Percentiles rank a stretch among this genome's conserved stretches.
Evolutionary conservation across 73 alveolate species (phyloP).

Genomic region (Urostyla sp.): DNA sequence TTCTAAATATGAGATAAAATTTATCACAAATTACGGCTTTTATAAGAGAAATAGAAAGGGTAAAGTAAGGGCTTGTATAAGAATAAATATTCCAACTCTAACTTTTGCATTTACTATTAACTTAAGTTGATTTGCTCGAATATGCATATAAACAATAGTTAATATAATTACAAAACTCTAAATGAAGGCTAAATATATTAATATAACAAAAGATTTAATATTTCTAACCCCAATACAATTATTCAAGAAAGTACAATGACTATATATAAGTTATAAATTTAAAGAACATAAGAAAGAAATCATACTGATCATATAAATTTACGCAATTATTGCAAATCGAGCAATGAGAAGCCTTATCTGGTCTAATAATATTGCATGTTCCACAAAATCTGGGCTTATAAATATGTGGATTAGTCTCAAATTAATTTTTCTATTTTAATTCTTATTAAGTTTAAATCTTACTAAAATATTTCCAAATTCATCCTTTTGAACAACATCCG

Average conservation of each 20-base stretch:
- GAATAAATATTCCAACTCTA: background rate
- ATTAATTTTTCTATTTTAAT: constrained; percentile 9
- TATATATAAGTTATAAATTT: background rate
- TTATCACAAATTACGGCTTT: background rate
- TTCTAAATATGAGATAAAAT: background rate
- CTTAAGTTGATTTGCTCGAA: background rate
- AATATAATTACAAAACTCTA: background rate
- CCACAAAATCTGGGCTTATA: constrained; percentile 83
- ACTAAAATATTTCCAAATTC: background rate
- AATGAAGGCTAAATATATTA: constrained; percentile 26
- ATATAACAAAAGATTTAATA: constrained; percentile 83
- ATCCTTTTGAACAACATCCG: background rate
- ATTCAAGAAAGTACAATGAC: constrained; percentile 96
- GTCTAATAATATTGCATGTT: constrained; percentile 95
- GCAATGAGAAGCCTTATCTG: constrained; percentile 97
- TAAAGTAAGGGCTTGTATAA: background rate
- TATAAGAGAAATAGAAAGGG: background rate
- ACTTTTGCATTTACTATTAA: background rate
- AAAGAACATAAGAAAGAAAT: background rate
- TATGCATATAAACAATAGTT: background rate
- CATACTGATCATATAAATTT: constrained; percentile 86
- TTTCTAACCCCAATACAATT: constrained; percentile 97
- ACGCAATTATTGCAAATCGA: constrained; percentile 96
- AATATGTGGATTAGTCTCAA: constrained; percentile 5
- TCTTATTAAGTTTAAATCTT: background rate